Conservation (phyloP, 768 basidiomycete species). For the Boletus sp. region DNA sequence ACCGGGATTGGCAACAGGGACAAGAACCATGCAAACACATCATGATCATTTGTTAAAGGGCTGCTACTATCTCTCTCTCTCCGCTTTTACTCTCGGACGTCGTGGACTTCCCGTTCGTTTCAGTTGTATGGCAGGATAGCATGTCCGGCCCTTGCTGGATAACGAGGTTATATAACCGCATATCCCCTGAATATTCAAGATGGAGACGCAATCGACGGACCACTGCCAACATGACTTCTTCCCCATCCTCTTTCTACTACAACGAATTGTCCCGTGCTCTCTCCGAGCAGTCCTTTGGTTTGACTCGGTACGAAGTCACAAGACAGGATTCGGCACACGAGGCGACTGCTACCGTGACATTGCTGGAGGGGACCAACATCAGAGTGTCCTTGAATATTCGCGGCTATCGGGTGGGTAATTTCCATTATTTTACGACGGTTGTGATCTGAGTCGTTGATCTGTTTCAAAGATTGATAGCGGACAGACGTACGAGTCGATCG, state of each 20-base stretch:
- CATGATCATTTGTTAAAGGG: constrained; percentile 22
- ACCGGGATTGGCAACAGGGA: constrained; percentile 30
- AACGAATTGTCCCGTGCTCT: constrained; percentile 56
- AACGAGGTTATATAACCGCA: constrained; percentile 28
- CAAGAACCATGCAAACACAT: constrained; percentile 18
- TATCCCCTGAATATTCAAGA: constrained; percentile 12
- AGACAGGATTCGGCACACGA: constrained; percentile 40
- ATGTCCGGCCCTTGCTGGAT: constrained; percentile 30
- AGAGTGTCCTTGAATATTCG: constrained; percentile 46
- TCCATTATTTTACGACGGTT: background rate
- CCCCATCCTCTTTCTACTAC: constrained; percentile 30
- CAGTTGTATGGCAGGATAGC: constrained; percentile 10
- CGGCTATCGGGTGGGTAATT: constrained; percentile 53
- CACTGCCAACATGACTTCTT: constrained; percentile 17
- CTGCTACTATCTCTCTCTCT: constrained; percentile 13
- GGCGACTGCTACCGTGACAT: constrained; percentile 51
- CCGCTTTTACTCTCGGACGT: constrained; percentile 12
- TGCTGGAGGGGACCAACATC: constrained; percentile 54
- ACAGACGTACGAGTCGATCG: constrained; percentile 54
- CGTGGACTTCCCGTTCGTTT: constrained; percentile 9
- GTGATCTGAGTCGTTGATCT: constrained; percentile 6
- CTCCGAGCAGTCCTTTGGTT: constrained; percentile 57
- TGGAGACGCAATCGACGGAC: constrained; percentile 14
- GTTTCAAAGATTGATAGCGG: constrained; percentile 26
- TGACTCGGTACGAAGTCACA: constrained; percentile 44